These are phyloP conservation scores for Ascosphaera acerosa DNA, from an alignment of 2,329 filamentous ascomycete genomes.

Conservation along the genomic window DNA sequence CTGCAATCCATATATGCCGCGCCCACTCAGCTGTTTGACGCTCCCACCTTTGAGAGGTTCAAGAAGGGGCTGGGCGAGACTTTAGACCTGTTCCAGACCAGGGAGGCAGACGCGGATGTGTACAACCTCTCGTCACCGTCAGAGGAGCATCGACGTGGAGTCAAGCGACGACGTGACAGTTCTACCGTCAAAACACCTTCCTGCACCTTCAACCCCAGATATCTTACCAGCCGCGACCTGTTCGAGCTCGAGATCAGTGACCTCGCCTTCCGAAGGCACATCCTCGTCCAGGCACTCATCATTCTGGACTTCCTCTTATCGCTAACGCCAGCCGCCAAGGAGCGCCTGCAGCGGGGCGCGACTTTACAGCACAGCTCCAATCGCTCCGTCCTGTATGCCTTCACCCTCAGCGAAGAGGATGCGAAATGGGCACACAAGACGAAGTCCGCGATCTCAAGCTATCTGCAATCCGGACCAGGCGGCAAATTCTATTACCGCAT, in stretches of 20 bases:
- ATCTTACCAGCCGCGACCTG: constrained; percentile 85
- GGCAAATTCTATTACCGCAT: constrained; percentile 89
- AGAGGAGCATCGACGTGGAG: constrained; percentile 37
- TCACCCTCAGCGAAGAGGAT: constrained; percentile 57
- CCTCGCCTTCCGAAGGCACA: constrained; percentile 76
- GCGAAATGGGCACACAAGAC: constrained; percentile 66
- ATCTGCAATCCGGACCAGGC: constrained; percentile 55
- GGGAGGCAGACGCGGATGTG: constrained; percentile 43
- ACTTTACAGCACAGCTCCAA: constrained; percentile 54
- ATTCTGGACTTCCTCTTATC: constrained; percentile 89
- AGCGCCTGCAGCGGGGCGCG: constrained; percentile 48
- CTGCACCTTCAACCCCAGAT: constrained; percentile 84
- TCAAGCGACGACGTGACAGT: constrained; percentile 43
- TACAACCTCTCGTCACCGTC: constrained; percentile 28
- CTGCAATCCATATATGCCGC: constrained; percentile 81
- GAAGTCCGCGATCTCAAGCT: constrained; percentile 53
- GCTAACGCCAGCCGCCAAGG: constrained; percentile 56
- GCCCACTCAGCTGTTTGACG: constrained; percentile 56
- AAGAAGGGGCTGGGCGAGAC: constrained; percentile 37
- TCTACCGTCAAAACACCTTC: constrained; percentile 35
- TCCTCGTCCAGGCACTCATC: constrained; percentile 85
- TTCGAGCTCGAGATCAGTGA: constrained; percentile 94
- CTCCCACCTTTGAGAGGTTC: constrained; percentile 38
- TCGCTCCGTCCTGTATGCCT: constrained; percentile 69
- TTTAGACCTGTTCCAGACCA: constrained; percentile 47